phyloP scores from a whole-genome alignment of 2,329 filamentous ascomycete genomes.

The Fusarium illudens region DNA sequence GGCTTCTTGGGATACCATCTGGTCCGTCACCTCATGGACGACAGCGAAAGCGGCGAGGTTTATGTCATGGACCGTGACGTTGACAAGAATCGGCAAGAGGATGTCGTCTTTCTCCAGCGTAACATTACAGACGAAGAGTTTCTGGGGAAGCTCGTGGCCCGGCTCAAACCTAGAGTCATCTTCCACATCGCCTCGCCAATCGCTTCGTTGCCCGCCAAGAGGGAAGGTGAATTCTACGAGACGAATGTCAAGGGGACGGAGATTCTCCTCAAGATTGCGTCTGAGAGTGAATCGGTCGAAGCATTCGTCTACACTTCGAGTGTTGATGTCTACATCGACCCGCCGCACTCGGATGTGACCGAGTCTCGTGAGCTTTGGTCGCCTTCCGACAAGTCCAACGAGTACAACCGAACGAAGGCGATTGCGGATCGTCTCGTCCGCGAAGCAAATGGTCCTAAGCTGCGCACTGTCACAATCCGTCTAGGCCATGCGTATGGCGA shows the following conservation, averaged over 20 bases:
- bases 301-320: conserved; percentile 48
- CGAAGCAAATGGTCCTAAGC: conserved; percentile 37
- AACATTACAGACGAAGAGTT: conserved; percentile 37
- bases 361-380: conserved; percentile 40
- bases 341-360: conserved; percentile 34
- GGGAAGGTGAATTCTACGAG: conserved; percentile 29
- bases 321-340: conserved; percentile 41
- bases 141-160: conserved; percentile 26
- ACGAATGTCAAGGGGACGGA: conserved; percentile 47
- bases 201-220: conserved; percentile 29
- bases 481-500: conserved; percentile 48
- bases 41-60: conserved; percentile 33
- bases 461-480: conserved; percentile 42
- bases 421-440: conserved; percentile 44
- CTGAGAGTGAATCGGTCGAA: conserved; percentile 24
- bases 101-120: conserved; percentile 39
- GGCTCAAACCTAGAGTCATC: conserved; percentile 41
- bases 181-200: conserved; percentile 47
- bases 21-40: conserved; percentile 40
- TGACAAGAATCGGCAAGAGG: conserved; percentile 34
- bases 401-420: conserved; percentile 46
- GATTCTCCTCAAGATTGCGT: conserved; percentile 37
- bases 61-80: conserved; percentile 43
- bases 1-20: conserved; percentile 48
- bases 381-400: conserved; percentile 31